Percentiles rank a stretch among this genome's conserved stretches.
Evolutionary conservation across 2,329 filamentous ascomycete genomes (phyloP).

Genomic region (Alternaria metachromatica): DNA sequence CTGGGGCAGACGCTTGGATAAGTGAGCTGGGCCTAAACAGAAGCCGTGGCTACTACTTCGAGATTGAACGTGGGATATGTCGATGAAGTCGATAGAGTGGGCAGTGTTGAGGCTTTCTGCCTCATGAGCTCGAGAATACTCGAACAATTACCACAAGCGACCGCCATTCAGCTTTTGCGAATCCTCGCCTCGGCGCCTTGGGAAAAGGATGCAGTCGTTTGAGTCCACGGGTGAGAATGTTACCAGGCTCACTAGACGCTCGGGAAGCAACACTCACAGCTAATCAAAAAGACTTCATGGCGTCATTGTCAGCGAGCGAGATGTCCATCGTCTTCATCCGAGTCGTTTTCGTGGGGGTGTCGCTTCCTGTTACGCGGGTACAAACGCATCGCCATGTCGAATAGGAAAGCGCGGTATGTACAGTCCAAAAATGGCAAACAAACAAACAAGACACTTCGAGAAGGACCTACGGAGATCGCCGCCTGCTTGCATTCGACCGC

Average conservation of each 20-base stretch:
- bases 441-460: background rate
- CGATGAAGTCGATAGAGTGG: background rate
- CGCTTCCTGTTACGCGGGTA: conserved; percentile 1
- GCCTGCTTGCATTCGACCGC: background rate
- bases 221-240: background rate
- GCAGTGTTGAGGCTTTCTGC: background rate
- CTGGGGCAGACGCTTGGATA: background rate
- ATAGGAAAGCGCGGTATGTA: background rate
- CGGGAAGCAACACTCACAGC: background rate
- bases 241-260: background rate
- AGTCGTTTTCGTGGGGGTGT: conserved; percentile 11
- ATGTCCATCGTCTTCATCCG: background rate
- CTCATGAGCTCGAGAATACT: background rate
- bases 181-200: background rate
- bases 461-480: no score
- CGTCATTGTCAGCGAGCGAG: background rate
- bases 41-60: background rate
- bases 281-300: background rate
- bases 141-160: background rate
- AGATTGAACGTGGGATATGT: background rate
- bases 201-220: background rate
- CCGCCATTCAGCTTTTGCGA: background rate
- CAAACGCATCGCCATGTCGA: background rate
- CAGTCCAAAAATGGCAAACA: background rate
- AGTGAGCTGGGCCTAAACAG: background rate